Base-by-base conservation (phyloP, 208 protist species). In the Leishmania tropica region DNA sequence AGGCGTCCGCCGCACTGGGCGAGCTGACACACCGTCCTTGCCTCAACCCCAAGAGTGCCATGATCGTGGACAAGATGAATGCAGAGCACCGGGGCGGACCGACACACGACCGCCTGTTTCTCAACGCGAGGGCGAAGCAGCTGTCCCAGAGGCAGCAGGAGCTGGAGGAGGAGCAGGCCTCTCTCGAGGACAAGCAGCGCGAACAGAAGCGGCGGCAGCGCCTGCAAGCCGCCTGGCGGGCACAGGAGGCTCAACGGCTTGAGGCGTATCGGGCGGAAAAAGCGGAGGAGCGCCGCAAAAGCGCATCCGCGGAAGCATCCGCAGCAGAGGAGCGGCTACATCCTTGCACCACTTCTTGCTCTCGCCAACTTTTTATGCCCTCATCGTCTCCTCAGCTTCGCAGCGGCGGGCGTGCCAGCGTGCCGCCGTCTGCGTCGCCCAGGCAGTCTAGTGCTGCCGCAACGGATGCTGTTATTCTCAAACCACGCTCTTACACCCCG, bases 41-140 rank as follows among this genome's bases (percentile, higher is more conserved):
- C 62, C 67, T 92, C 21, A 85, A 88, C 60, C 73, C 53, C n/a
- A 3, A 64, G 42, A 89, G 84, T 53, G 81, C 81, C 31, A 72
- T 48, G 37, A 72, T 90, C 4, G 65, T 84, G 37, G 58, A 76
- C 28, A 21, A 71, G 47, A 71, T 82, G 80, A 58, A 78, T 45
- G 45, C 74, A 48, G 72, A 75, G 60, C 58, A 88, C 62, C 77
- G 83, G 15, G 64, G 78, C 53, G 75, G 68, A 53, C 79, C 81
- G 62, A 77, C 81, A 42, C 81, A 93, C 81, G 83, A 96, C 56
- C 90, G 92, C 15, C 88, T 96, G 35, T 96, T 88, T 75, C 64
- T 83, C 4, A 72, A 7, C n/a, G 90, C 89, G 37, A 85, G 81
- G 28, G 58, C 67, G 72, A 86, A 87, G 75, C 92, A 94, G 78